phyloP scores from a whole-genome alignment of 2,329 filamentous ascomycete species.

The Mycosphaerella sp. region DNA sequence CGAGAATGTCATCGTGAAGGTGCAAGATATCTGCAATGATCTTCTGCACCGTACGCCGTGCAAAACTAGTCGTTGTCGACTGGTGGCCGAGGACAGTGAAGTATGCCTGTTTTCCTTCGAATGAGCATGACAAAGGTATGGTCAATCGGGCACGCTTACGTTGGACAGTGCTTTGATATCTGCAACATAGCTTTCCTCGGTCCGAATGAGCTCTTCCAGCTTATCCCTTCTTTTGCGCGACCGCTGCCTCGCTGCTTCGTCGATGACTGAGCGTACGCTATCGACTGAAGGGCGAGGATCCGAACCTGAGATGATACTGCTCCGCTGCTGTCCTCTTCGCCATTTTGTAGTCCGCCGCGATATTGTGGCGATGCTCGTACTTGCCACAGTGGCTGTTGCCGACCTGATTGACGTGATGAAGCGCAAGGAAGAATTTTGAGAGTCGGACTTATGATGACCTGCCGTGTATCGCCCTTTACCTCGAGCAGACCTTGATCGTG shows the following conservation, averaged over 20 bases:
- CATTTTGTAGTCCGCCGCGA: constrained; percentile 52
- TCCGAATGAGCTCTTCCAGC: constrained; percentile 76
- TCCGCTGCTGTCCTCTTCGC: constrained; percentile 52
- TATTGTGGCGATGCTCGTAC: constrained; percentile 60
- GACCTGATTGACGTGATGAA: constrained; percentile 78
- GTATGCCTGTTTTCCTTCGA: constrained; percentile 32
- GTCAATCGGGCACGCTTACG: constrained; percentile 46
- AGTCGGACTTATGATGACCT: constrained; percentile 41
- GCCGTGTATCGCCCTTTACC: constrained; percentile 2
- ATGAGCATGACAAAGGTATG: not conserved
- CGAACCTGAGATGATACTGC: constrained; percentile 55
- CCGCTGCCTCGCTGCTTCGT: constrained; percentile 64
- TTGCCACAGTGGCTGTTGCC: constrained; percentile 69
- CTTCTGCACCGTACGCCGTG: constrained; percentile 27
- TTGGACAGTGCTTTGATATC: constrained; percentile 83
- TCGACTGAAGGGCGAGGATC: constrained; percentile 61
- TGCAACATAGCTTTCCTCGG: constrained; percentile 81
- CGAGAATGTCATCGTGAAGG: constrained; percentile 74
- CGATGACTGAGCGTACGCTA: constrained; percentile 47
- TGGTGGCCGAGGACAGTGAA: constrained; percentile 37
- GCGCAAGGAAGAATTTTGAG: constrained; percentile 67
- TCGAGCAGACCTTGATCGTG: constrained; percentile 9
- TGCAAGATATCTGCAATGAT: constrained; percentile 63
- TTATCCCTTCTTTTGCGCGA: constrained; percentile 70
- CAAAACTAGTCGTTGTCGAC: constrained; percentile 23